Evolutionary conservation across 2,329 filamentous ascomycete species (phyloP), one percentile per base, ranked within the genome.

Genomic region (Orbilia ellipsospora): DNA sequence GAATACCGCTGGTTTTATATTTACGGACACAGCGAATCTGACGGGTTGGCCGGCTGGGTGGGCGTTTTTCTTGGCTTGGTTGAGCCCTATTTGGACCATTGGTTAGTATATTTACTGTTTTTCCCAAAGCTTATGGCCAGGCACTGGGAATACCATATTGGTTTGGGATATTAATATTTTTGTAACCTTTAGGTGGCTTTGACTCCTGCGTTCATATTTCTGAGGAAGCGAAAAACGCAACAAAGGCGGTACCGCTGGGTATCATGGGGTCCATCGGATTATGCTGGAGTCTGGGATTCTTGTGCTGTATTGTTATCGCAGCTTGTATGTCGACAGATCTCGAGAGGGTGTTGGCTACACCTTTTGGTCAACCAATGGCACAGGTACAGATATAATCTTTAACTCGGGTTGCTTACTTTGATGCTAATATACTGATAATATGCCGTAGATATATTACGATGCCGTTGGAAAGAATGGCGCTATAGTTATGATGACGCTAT

Each of bases 61-160:
- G 85, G 82, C 86, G 0, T 89, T 89, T 77, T 88, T 90, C 82
- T 81, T 89, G 1, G 82, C 86, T 0, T 89, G 87, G 86, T 82
- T 90, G 18, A 84, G 83, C 31, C 88, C 88, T 0, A 89, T 90
- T 74, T 90, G 88, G 88, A 88, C 87, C 0, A 86, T 86, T 44
- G 83, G 83, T n/a, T 28, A 55, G 63, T 74, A 55, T 59, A 10
- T 36, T 1, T 6, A 36, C 5, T 36, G 18, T 59, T 45, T 45
- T 3, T 16, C n/a, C 4, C 7, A 4, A 57, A n/a, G 51, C 15
- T 12, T 4, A 23, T 23, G 23, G 4, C 23, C 23, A 23, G 23
- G 23, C 23, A 13, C 44, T 36, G 10, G 31, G 1, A 36, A 36
- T 7, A 36, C 31, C 1, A 15, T 48, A 18, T 48, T 1, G 44